These are phyloP conservation scores for Prunus salicina DNA, from an alignment of 306 rosid genomes.

Conservation along the genomic window DNA sequence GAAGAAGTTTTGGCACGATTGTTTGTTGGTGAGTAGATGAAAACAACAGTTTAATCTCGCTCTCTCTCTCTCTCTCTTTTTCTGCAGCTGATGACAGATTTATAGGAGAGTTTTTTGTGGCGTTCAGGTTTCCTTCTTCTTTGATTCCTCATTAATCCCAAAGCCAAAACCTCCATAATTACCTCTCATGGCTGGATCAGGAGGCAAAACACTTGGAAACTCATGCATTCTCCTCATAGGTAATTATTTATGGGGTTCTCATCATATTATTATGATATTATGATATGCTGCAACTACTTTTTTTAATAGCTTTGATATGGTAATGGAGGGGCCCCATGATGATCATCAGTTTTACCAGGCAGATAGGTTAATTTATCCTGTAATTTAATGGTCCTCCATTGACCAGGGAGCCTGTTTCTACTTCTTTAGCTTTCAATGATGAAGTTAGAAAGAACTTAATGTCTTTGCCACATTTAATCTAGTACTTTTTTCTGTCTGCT, in stretches of 20 bases:
- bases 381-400: neutral
- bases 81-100: conserved; percentile 16
- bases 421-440: neutral
- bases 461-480: too few species aligned
- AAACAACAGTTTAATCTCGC: neutral
- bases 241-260: conserved; percentile 12
- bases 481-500: neutral
- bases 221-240: conserved; percentile 91
- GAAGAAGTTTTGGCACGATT: neutral
- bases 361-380: neutral
- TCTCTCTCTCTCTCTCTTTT: neutral
- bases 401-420: neutral
- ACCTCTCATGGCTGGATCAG: conserved; percentile 43
- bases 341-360: too few species aligned
- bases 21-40: conserved; percentile 3
- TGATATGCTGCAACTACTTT: too few species aligned
- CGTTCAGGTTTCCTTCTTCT: neutral
- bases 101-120: neutral
- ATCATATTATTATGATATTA: too few species aligned
- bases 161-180: neutral
- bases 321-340: neutral
- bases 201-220: conserved; percentile 41
- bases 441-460: too few species aligned
- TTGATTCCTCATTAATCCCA: neutral
- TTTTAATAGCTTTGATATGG: too few species aligned